Base-by-base conservation (phyloP, 805 yeast species). In the Yamadazyma scolyti region DNA sequence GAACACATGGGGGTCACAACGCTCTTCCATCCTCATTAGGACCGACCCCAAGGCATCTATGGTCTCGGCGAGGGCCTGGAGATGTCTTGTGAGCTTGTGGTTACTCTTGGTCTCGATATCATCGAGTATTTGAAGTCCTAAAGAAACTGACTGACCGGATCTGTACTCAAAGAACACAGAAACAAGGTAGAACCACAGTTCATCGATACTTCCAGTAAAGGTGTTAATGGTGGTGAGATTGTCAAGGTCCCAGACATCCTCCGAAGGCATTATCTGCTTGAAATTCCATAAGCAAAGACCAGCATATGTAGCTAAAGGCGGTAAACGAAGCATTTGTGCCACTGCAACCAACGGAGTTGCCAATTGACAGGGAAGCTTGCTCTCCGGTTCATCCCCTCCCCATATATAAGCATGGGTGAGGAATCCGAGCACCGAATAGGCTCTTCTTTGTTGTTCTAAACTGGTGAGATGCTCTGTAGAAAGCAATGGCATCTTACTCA, bases 1-100 rank as follows among this genome's bases (percentile, higher is more conserved):
- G 54, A 90, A 89, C 4, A 83, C 79, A 52, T 87, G 94, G 3
- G 97, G 97, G 50, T 88, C 96, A 56, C 96, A 86, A 82, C 82
- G 82, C 44, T 89, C 95, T 49, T 84, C 88, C 93, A 89, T 83
- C 45, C 74, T 71, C 75, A 80, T 75, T 44, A 90, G 60, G 2
- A 84, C 71, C 3, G 81, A 66, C 9, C 88, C 93, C 43, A 90
- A 62, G 36, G 67, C 62, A 50, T 85, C 95, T 31, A 89, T 81
- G 23, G 73, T 59, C 52, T 81, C 84, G 2, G 96, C 95, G 33
- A 89, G 57, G 21, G 48, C 54, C 50, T 84, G 84, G 30, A 89
- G 60, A 26, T 67, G 54, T 20, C 43, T 50, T 6, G 65, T 61
- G 7, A 79, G 75, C 3, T 44, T 44, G 0, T 47, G 49, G 5